Base-by-base conservation (phyloP, 2,329 filamentous ascomycete genomes). In the Sclerotinia sclerotiorum region DNA sequence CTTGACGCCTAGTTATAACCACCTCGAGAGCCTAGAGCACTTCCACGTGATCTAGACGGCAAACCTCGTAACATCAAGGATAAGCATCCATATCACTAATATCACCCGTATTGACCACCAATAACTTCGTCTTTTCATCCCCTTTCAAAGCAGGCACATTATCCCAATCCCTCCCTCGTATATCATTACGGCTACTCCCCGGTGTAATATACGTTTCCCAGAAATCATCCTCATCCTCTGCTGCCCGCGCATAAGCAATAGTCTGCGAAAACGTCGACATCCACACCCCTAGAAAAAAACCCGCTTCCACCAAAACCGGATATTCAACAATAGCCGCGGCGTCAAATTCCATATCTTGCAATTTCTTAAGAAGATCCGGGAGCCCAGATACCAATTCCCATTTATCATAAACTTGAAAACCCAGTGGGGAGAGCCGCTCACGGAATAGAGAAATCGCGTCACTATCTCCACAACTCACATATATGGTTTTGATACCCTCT, bases 381-480 rank as follows among this genome's bases (percentile, higher is more conserved):
- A 55, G 49, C 19, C 29, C 13, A 10, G 57, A 42, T 32, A 44
- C 39, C 17, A 75, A 42, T 10, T 65, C 65, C 58, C 56, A 70
- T 46, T 74, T 75, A 65, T 72, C 69, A 29, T 72, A 58, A 19
- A 75, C 73, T 11, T 15, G 58, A 48, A 68, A 74, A 10, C 72
- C 72, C 0, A 72, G 49, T 19, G 70, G 68, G 5, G 55, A 57
- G 4, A 73, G 49, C 27, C 55, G 69, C 39, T 70, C 63, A 7
- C 69, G 61, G 29, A 74, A 74, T 19, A 24, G 24, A 42, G 69
- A 61, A 54, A 74, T 74, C 0, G 62, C 72, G 7, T 49, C 65
- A 51, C 69, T 51, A 19, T 70, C 60, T 13, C 74, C 73, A 61
- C 74, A 74, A n/a, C 72, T 74, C 13, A 75, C 65, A 57, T 74